A percentile compares a stretch with the other conserved stretches of the same genome.
Conservation (phyloP, 2,329 filamentous ascomycete species). For the Clonostachys rhizophaga region DNA sequence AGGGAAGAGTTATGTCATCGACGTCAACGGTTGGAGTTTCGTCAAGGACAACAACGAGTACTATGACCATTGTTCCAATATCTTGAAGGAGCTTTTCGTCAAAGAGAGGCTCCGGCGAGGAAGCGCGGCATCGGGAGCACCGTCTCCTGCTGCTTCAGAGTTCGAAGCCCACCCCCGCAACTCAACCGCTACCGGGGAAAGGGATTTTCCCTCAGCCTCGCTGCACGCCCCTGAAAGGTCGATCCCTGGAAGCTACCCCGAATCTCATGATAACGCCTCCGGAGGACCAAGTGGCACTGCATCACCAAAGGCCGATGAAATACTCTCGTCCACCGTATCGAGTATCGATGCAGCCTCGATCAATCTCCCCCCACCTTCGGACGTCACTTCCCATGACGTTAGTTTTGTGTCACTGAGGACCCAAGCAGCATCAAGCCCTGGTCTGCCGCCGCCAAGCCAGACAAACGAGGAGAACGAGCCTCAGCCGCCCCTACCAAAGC, state of each 20-base stretch:
- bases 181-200: constrained; percentile 28
- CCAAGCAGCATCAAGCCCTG: constrained; percentile 3
- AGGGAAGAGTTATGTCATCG: constrained; percentile 93
- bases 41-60: constrained; percentile 99
- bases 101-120: constrained; percentile 66
- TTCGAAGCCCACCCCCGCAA: constrained; percentile 31
- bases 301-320: constrained; percentile 23
- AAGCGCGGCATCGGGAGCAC: constrained; percentile 52
- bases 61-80: constrained; percentile 85
- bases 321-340: constrained; percentile 22
- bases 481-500: constrained; percentile 70
- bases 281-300: constrained; percentile 15
- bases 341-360: constrained; percentile 27
- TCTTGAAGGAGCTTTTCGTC: constrained; percentile 84
- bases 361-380: constrained; percentile 19
- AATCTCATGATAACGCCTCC: background rate
- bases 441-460: background rate
- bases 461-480: constrained; percentile 33
- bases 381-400: constrained; percentile 17
- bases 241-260: constrained; percentile 10
- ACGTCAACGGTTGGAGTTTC: constrained; percentile 99
- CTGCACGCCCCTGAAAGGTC: constrained; percentile 8
- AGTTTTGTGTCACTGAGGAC: no score
- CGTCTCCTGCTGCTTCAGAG: constrained; percentile 41
- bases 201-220: constrained; percentile 20